phyloP scores from a whole-genome alignment of 2,329 filamentous ascomycete genomes.

The Furcasterigmium sp. region DNA sequence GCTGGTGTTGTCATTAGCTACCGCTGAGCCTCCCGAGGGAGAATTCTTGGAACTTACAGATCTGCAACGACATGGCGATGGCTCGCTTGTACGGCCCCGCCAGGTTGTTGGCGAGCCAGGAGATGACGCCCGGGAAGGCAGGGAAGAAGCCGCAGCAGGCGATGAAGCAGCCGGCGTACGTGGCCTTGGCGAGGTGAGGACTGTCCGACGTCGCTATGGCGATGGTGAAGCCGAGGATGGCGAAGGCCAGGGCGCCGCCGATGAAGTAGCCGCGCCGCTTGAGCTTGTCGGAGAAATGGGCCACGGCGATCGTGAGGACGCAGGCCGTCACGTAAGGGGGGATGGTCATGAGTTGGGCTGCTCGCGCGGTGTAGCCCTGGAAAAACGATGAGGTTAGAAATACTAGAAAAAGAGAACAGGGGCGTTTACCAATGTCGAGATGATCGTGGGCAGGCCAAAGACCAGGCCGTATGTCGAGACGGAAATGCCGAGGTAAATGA shows the following conservation, averaged over 20 bases:
- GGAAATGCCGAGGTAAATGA: conserved; percentile 20
- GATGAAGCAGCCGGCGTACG: conserved; percentile 44
- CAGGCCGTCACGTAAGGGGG: conserved; percentile 31
- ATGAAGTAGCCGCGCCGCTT: conserved; percentile 30
- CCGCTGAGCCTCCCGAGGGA: no score
- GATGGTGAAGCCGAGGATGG: conserved; percentile 37
- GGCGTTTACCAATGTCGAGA: conserved; percentile 27
- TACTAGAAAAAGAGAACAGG: no score
- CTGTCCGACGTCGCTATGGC: conserved; percentile 17
- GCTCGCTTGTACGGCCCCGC: conserved; percentile 48
- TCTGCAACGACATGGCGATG: conserved; percentile 51
- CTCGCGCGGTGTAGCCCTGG: conserved; percentile 28
- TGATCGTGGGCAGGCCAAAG: conserved; percentile 28
- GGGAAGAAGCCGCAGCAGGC: conserved; percentile 44
- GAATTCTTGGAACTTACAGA: conserved; percentile 26
- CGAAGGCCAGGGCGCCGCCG: conserved; percentile 26
- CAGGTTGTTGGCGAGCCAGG: conserved; percentile 56
- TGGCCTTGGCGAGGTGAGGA: conserved; percentile 28
- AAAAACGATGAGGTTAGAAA: no score
- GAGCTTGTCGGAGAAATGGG: conserved; percentile 12
- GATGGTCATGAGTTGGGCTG: conserved; percentile 30
- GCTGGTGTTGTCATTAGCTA: no score
- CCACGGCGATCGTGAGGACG: conserved; percentile 24
- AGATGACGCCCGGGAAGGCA: conserved; percentile 48
- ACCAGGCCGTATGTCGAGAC: conserved; percentile 27